Conservation (phyloP, 2,329 filamentous ascomycete genomes). For the Boeremia lycopersici region DNA sequence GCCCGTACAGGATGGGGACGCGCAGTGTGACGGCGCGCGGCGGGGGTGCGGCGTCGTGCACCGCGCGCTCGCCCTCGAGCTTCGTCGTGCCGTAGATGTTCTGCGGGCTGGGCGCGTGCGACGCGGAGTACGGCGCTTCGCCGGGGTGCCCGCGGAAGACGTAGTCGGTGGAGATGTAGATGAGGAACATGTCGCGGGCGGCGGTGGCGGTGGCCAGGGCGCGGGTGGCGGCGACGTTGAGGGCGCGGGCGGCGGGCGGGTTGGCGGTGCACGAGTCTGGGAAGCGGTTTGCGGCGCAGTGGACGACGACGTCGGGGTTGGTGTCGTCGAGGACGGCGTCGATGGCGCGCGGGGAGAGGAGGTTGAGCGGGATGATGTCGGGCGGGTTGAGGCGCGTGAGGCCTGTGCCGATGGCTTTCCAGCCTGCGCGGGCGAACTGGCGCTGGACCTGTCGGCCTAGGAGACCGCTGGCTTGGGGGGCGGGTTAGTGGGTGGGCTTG, state of each 20-base stretch:
- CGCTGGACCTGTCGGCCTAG: conserved; percentile 79
- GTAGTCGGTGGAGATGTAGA: conserved; percentile 85
- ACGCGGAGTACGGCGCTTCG: conserved; percentile 80
- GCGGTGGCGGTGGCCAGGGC: conserved; percentile 71
- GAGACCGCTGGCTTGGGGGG: conserved; percentile 68
- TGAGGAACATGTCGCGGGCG: conserved; percentile 64
- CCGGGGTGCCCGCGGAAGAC: conserved; percentile 75
- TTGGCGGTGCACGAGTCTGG: conserved; percentile 85
- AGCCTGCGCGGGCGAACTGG: conserved; percentile 70
- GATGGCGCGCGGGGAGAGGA: conserved; percentile 55
- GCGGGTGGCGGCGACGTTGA: conserved; percentile 76
- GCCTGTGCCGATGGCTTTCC: conserved; percentile 56
- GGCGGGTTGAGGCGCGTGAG: conserved; percentile 75
- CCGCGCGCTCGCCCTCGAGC: conserved; percentile 71
- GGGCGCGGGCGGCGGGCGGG: conserved; percentile 72
- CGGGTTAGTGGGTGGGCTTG: conserved; percentile 17
- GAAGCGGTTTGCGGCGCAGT: conserved; percentile 89
- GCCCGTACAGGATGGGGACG: conserved; percentile 84
- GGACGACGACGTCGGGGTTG: conserved; percentile 76
- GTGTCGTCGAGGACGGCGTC: conserved; percentile 57
- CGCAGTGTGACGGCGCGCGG: conserved; percentile 66
- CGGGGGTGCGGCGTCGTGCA: conserved; percentile 63
- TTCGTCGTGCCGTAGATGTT: conserved; percentile 83
- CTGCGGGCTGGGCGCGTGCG: conserved; percentile 69
- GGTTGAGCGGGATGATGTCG: conserved; percentile 62